Base-by-base conservation (phyloP, 1,284 basidiomycete genomes). In the Microbotryum scabiosae region DNA sequence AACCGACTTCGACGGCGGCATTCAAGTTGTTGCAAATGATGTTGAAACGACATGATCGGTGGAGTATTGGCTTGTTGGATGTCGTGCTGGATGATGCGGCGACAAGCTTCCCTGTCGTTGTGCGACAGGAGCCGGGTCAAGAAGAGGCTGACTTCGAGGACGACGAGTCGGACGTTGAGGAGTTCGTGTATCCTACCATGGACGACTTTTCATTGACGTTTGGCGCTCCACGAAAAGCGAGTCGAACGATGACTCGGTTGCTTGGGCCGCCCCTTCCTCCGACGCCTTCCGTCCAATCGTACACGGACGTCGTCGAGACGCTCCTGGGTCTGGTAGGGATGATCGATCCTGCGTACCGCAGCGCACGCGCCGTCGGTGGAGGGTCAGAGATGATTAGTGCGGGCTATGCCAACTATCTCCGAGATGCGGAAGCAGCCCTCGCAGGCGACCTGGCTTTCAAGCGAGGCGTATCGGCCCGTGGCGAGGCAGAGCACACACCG, bases 351-450 rank as follows among this genome's bases (percentile, higher is more conserved):
- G 82, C 82, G 1, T 83, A 86, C 66, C 56, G 58, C 0, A 49
- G 56, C 5, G 23, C 43, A 14, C 48, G 60, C 4, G 26, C 43
- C 9, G 20, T 51, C 4, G 80, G 80, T 62, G 80, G 80, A 28
- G 66, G 66, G 3, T 57, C 68, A 28, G 85, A 88, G 63, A 81
- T 81, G n/a, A 85, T 88, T 73, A 88, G 87, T 71, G 87, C 88
- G 1, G 87, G 88, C 20, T 93, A 90, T 68, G 84, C 87, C 45
- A 83, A 87, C 69, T 94, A 93, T 74, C 79, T 94, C 44, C 79
- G 80, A 16, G 90, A 94, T 70, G 89, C 89, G 2, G 76, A 91
- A 26, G 73, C 81, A 36, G 79, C 82, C 3, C 83, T 90, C 50
- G 83, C 58, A 0, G 21, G 50, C n/a, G 69, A 69, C 14, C 21